These are phyloP conservation scores for Akanthomyces muscarius DNA, from an alignment of 2,329 filamentous ascomycete genomes.

Conservation along the genomic window DNA sequence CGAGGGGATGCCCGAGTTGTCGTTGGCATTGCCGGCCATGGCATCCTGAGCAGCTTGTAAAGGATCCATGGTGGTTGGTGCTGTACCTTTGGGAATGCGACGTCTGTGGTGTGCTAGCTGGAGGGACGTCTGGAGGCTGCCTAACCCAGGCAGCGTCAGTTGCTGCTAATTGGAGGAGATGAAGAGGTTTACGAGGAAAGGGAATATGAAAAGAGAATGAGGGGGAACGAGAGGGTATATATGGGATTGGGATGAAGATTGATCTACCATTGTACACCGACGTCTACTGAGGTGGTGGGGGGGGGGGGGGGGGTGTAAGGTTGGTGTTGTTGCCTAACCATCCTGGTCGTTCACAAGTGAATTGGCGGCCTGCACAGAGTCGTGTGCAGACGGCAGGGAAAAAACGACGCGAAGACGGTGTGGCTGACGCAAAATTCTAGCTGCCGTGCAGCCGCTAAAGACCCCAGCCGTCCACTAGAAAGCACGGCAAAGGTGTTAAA, in stretches of 20 bases:
- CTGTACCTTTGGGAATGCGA: background rate
- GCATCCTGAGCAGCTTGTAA: background rate
- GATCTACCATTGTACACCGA: background rate
- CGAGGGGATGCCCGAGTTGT: conserved; percentile 17
- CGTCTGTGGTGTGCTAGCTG: background rate
- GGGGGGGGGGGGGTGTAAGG: background rate
- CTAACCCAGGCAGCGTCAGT: background rate
- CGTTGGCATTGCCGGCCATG: background rate
- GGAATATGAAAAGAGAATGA: background rate
- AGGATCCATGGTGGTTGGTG: conserved; percentile 5
- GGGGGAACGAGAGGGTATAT: background rate
- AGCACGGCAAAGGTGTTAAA: background rate
- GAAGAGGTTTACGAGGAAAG: background rate
- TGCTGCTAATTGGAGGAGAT: background rate
- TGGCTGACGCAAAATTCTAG: background rate
- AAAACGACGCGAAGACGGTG: background rate
- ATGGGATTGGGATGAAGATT: background rate
- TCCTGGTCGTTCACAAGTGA: background rate
- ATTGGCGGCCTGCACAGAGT: background rate
- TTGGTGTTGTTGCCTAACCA: conserved; percentile 5
- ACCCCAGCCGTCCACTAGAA: too few relatives aligned
- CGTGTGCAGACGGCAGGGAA: background rate
- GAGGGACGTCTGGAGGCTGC: background rate
- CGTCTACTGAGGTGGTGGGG: background rate
- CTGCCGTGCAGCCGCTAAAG: too few relatives aligned